Conservation (phyloP, 495 filamentous ascomycete genomes). For the Staphylotrichum tortipilum region DNA sequence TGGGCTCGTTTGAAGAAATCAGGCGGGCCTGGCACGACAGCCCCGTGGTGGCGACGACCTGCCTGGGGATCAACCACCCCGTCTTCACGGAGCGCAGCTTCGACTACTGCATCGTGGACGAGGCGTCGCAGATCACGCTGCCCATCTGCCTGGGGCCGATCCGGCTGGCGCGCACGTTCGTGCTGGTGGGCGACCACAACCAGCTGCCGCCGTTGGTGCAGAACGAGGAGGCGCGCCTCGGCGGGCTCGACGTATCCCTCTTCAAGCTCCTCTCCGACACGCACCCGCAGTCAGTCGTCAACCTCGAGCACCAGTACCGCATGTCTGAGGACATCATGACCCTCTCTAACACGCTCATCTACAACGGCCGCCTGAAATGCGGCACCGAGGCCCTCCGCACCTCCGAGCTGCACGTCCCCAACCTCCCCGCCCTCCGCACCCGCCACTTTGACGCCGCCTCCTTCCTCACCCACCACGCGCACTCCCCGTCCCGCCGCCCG, state of each 20-base stretch:
- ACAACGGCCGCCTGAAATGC: constrained; percentile 80
- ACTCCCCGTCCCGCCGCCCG: constrained; percentile 20
- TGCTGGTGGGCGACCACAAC: constrained; percentile 93
- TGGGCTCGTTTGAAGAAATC: constrained; percentile 71
- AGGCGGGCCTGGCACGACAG: constrained; percentile 70
- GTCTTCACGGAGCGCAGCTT: constrained; percentile 85
- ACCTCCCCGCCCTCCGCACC: constrained; percentile 45
- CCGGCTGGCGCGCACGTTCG: constrained; percentile 84
- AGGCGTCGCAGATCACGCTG: constrained; percentile 94
- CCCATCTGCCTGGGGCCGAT: constrained; percentile 91
- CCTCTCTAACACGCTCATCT: constrained; percentile 87
- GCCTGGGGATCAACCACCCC: constrained; percentile 78
- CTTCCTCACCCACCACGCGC: constrained; percentile 20
- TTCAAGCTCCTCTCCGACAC: constrained; percentile 87
- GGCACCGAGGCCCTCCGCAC: constrained; percentile 67
- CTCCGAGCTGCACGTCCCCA: constrained; percentile 48
- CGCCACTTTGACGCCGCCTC: constrained; percentile 45
- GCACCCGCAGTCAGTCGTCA: constrained; percentile 78
- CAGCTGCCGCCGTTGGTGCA: constrained; percentile 92
- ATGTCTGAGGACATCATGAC: constrained; percentile 97
- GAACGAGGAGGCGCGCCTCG: constrained; percentile 75
- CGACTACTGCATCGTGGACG: constrained; percentile 97
- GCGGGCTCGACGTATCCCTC: constrained; percentile 83
- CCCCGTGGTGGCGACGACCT: constrained; percentile 88
- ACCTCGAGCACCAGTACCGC: constrained; percentile 90